Base-by-base conservation (phyloP, 257 asterid species). In the Solanum bulbocastanum region DNA sequence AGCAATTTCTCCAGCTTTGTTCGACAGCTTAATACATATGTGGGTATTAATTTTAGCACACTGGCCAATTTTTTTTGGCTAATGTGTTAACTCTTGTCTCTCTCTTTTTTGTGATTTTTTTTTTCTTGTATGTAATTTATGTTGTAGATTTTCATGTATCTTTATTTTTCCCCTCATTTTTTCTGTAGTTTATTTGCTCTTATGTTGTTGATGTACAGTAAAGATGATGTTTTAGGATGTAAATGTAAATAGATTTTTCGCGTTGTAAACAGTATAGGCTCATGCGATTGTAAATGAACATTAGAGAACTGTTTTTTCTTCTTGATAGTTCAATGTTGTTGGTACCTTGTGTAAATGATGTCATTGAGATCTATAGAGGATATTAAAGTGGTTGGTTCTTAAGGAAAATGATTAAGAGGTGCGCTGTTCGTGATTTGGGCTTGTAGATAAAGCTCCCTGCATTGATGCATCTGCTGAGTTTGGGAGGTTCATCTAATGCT, bases 11-110 rank as follows among this genome's bases (percentile, higher is more conserved):
- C 98, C 6, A 96, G 99, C 91, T 96, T 96, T 91, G 98, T 96
- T 89, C 97, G 99, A 16, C 99, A 96, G 94, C 98, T 96, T 42
- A 96, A 96, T 88, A 96, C 98, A 83, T 96, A 96, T 88, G 98
- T 96, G 96, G 95, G 98, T 96, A 95, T 89, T 68, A 87, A 58
- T 89, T 90, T 23, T 90, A 82, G 60, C 87, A 86, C 83, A 27
- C 27, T 68, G 52, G 88, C 87, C 87, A 8, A 83, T 0, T 62
- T 62, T 23, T 62, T 73, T 15, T 87, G 60, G 90, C 90, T 78
- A 75, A 87, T 86, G 16, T 82, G 62, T 91, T 90, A 7, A 87
- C 76, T 87, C 49, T 79, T 69, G 56, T 42, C 71, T 83, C 5
- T 44, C 46, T 42, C 27, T 32, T 39, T 72, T 71, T 37, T 33